A percentile compares a stretch with the other conserved stretches of the same genome.
Conservation (phyloP, 306 rosid species). For the Cicer arietinum region DNA sequence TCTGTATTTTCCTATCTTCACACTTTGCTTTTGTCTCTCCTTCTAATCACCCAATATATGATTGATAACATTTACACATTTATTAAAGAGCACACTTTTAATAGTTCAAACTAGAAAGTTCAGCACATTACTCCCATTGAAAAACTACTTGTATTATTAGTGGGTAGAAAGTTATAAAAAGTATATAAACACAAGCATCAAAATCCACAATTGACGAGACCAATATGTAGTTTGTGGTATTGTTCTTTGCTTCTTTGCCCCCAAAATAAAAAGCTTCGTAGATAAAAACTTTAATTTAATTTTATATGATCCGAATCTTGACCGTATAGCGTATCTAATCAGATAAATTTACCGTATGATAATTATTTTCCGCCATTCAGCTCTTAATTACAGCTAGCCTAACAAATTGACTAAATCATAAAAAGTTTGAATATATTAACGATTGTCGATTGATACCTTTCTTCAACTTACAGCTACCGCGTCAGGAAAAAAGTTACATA, state of each 20-base stretch:
- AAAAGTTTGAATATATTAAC: slow-evolving; percentile 35
- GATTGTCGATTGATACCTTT: slow-evolving; percentile 35
- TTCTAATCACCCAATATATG: slow-evolving; percentile 17
- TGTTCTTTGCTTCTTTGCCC: slow-evolving; percentile 39
- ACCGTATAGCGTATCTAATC: not conserved
- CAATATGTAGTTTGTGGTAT: slow-evolving; percentile 1
- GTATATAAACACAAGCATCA: not conserved
- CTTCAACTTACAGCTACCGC: slow-evolving; percentile 48
- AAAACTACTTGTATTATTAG: not conserved
- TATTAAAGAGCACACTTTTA: not conserved
- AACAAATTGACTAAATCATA: slow-evolving; percentile 10
- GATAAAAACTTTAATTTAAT: slow-evolving; percentile 17
- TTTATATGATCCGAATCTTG: slow-evolving; percentile 15
- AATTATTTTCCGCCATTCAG: not conserved
- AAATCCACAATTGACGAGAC: not conserved
- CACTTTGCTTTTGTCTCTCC: slow-evolving; percentile 1
- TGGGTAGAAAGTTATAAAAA: slow-evolving; percentile 15
- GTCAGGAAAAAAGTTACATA: slow-evolving; percentile 26
- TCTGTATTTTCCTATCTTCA: slow-evolving; percentile 12
- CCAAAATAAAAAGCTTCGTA: slow-evolving; percentile 2
- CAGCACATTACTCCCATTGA: not conserved
- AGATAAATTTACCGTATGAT: not conserved
- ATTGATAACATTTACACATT: not conserved
- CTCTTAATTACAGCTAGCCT: slow-evolving; percentile 28
- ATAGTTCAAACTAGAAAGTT: not conserved